Conservation (phyloP, 164 flowering plant species). For the Kalanchoe fedtschenkoi region DNA sequence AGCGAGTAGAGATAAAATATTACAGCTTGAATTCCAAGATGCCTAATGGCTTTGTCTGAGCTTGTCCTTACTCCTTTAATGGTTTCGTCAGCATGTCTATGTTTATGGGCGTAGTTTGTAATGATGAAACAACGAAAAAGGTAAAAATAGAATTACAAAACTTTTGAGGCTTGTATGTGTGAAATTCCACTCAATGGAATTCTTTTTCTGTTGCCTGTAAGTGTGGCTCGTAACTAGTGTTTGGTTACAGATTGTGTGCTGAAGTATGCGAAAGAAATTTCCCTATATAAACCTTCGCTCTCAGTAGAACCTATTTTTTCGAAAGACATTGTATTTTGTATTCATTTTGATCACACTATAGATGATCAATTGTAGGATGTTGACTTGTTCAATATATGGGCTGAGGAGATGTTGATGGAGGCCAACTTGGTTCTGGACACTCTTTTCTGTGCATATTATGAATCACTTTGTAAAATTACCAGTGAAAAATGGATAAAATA, state of each 20-base stretch:
- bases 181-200: neutral
- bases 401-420: constrained; percentile 82
- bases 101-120: neutral
- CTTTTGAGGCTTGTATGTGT: neutral
- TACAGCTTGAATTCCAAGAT: too few relatives aligned
- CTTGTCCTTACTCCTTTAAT: too few relatives aligned
- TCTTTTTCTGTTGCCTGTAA: neutral
- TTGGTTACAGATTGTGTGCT: neutral
- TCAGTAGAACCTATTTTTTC: neutral
- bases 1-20: too few relatives aligned
- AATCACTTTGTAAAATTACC: constrained; percentile 57
- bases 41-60: too few relatives aligned
- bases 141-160: neutral
- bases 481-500: constrained; percentile 63
- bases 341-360: neutral
- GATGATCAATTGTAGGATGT: constrained; percentile 39
- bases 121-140: neutral
- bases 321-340: neutral
- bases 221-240: neutral
- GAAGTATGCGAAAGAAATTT: neutral
- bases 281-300: neutral
- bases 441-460: constrained; percentile 77
- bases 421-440: constrained; percentile 73
- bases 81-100: too few relatives aligned
- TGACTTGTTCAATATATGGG: constrained; percentile 79